These are phyloP conservation scores for Bipolaris sorokiniana DNA, from an alignment of 2,329 filamentous ascomycete genomes.

Conservation along the genomic window DNA sequence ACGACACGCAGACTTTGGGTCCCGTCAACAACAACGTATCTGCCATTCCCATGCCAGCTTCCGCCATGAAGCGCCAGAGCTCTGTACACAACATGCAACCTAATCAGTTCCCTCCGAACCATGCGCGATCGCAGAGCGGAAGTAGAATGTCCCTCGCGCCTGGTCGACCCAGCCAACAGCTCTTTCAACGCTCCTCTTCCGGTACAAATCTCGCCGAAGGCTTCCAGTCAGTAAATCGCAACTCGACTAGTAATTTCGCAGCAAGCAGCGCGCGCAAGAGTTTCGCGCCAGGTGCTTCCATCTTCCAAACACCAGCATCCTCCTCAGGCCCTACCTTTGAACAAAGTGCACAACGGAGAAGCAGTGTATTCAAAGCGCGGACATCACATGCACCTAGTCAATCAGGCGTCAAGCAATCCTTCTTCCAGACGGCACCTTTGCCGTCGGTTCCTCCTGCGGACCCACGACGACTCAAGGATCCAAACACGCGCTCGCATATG, in stretches of 20 bases:
- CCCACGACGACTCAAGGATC: conserved; percentile 83
- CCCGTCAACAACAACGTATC: conserved; percentile 78
- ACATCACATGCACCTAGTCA: conserved; percentile 71
- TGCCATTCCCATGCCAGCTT: conserved; percentile 86
- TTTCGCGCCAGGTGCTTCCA: conserved; percentile 66
- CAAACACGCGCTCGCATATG: conserved; percentile 79
- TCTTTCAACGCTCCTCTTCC: conserved; percentile 84
- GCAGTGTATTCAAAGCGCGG: conserved; percentile 68
- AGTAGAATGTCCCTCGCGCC: conserved; percentile 86
- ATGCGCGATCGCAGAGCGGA: conserved; percentile 79
- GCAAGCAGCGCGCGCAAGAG: conserved; percentile 70
- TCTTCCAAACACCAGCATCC: conserved; percentile 53
- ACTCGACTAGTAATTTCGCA: conserved; percentile 74
- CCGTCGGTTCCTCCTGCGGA: conserved; percentile 84
- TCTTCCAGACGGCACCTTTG: conserved; percentile 87
- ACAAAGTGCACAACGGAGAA: conserved; percentile 70
- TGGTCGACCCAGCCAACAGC: conserved; percentile 78
- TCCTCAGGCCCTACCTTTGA: conserved; percentile 54
- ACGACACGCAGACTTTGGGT: conserved; percentile 73
- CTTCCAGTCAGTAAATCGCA: conserved; percentile 81
- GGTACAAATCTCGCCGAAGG: conserved; percentile 82
- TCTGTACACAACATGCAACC: conserved; percentile 70
- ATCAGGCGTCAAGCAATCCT: conserved; percentile 79
- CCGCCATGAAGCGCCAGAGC: conserved; percentile 90
- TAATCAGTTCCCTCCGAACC: conserved; percentile 63